A percentile compares a stretch with the other conserved stretches of the same genome.
phyloP scores from a whole-genome alignment of 495 filamentous ascomycete genomes.

The Penicillium mononematosum region DNA sequence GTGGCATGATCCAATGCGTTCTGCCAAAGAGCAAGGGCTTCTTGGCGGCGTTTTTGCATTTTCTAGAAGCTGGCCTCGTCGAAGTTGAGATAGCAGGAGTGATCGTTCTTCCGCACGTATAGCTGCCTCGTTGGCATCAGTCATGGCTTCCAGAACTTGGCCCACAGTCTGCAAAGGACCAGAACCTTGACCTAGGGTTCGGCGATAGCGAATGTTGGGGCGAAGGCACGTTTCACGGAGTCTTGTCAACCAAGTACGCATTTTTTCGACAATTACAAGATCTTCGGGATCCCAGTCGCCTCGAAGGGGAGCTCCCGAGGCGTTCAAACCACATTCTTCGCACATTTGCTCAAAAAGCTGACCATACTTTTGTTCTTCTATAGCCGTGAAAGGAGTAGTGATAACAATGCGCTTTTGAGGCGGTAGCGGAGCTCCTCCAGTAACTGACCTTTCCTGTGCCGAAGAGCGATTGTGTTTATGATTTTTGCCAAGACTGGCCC shows the following conservation, averaged over 20 bases:
- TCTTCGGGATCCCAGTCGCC: constrained; percentile 64
- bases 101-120: constrained; percentile 66
- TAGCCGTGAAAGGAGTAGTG: constrained; percentile 79
- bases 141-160: constrained; percentile 85
- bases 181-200: constrained; percentile 60
- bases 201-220: constrained; percentile 71
- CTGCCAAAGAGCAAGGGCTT: constrained; percentile 68
- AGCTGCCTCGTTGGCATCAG: constrained; percentile 68
- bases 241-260: constrained; percentile 66
- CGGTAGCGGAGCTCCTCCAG: constrained; percentile 66
- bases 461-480: constrained; percentile 67
- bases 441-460: constrained; percentile 81
- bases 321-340: constrained; percentile 61
- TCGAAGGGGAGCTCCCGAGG: constrained; percentile 57
- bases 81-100: constrained; percentile 58
- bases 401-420: constrained; percentile 82
- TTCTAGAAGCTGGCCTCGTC: constrained; percentile 72
- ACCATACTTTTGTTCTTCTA: constrained; percentile 86
- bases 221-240: constrained; percentile 87
- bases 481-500: constrained; percentile 61
- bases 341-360: constrained; percentile 72
- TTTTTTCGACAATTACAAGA: constrained; percentile 54
- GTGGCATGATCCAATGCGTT: constrained; percentile 54
- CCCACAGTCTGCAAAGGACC: constrained; percentile 74
- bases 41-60: constrained; percentile 54